phyloP scores from a whole-genome alignment of 2,329 filamentous ascomycete species.

The Elsinoe ampelina region DNA sequence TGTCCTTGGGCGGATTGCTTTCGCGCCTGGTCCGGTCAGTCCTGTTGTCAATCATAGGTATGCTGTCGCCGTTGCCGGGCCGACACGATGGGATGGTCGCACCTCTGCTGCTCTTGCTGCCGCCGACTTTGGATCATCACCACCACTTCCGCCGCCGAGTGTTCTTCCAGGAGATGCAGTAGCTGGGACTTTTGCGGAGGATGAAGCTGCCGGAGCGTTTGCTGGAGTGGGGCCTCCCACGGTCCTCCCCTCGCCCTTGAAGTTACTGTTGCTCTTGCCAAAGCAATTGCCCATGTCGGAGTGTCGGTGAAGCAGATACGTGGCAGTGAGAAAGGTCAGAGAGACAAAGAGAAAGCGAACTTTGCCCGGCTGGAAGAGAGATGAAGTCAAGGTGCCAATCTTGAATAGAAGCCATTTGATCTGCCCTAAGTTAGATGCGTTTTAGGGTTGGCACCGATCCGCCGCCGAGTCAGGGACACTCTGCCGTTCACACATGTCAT shows the following conservation, averaged over 20 bases:
- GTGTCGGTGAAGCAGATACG: neutral
- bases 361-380: neutral
- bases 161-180: slow-evolving; percentile 43
- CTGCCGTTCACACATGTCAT: no score
- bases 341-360: neutral
- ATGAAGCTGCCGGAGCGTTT: slow-evolving; percentile 31
- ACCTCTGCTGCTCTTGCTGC: slow-evolving; percentile 83
- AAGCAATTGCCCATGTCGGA: slow-evolving; percentile 73
- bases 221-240: slow-evolving; percentile 48
- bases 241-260: slow-evolving; percentile 62
- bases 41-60: slow-evolving; percentile 16
- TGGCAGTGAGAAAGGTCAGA: neutral
- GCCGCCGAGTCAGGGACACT: neutral
- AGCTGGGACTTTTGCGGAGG: slow-evolving; percentile 16
- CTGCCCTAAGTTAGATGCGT: neutral
- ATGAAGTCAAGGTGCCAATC: neutral
- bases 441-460: neutral
- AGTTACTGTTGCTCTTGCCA: slow-evolving; percentile 56
- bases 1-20: slow-evolving; percentile 48
- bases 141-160: slow-evolving; percentile 42
- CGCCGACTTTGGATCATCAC: slow-evolving; percentile 55
- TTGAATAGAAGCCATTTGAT: neutral
- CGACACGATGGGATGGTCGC: slow-evolving; percentile 13
- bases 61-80: slow-evolving; percentile 16
- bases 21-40: slow-evolving; percentile 47